A percentile compares a stretch with the other conserved stretches of the same genome.
Conservation (phyloP, 306 rosid species). For the Vachellia pachyceras region DNA sequence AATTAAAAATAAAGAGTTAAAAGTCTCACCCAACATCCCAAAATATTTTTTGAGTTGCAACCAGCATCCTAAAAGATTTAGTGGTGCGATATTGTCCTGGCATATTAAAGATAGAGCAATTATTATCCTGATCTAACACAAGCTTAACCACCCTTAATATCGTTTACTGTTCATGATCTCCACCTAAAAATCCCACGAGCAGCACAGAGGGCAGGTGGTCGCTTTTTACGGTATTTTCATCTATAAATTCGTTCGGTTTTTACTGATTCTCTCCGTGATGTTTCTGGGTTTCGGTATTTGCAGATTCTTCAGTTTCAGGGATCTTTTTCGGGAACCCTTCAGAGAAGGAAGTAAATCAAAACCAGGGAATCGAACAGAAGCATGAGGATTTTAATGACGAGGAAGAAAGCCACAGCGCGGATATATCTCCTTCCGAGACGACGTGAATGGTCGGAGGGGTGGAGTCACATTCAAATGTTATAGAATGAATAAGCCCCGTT, state of each 20-base stretch:
- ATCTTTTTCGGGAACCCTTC: not conserved
- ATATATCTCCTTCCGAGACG: constrained; percentile 36
- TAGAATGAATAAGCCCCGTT: too few species aligned
- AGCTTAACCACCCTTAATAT: too few species aligned
- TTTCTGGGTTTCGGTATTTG: constrained; percentile 6
- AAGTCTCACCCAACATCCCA: too few species aligned
- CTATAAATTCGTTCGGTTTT: constrained; percentile 21
- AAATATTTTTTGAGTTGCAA: too few species aligned
- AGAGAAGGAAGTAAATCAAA: constrained; percentile 49
- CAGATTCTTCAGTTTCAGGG: not conserved
- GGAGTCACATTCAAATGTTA: constrained; percentile 18
- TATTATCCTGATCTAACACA: too few species aligned
- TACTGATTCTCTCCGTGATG: not conserved
- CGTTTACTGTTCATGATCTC: too few species aligned
- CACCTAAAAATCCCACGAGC: too few species aligned
- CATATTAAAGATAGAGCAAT: too few species aligned
- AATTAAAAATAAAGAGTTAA: too few species aligned
- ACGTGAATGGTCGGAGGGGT: constrained; percentile 21
- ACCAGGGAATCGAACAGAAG: constrained; percentile 26
- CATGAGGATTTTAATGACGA: constrained; percentile 35
- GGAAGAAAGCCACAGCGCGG: constrained; percentile 29
- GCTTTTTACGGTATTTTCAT: not conserved
- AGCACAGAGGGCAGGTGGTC: too few species aligned
- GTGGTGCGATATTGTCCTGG: too few species aligned
- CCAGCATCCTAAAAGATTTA: too few species aligned